Conservation (phyloP, 179 eudicot species). For the Silene noctiflora region DNA sequence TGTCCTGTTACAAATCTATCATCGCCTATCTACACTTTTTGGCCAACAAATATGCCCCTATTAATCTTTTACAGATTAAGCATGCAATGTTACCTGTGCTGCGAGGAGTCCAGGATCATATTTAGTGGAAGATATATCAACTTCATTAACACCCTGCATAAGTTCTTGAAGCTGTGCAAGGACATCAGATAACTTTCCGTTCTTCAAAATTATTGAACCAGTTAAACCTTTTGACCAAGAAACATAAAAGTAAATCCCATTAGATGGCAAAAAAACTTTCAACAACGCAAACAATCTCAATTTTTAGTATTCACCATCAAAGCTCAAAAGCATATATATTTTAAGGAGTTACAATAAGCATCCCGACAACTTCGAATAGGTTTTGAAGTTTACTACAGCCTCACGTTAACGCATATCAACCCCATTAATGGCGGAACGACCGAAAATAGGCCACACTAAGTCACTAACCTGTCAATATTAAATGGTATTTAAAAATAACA, state of each 20-base stretch:
- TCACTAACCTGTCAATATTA: too few species aligned
- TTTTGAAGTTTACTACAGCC: too few species aligned
- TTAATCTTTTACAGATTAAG: not conserved
- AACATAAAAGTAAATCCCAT: constrained; percentile 1
- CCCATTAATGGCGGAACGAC: too few species aligned
- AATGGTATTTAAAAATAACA: too few species aligned
- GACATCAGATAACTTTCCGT: constrained; percentile 73
- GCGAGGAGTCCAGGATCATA: constrained; percentile 67
- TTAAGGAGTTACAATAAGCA: too few species aligned
- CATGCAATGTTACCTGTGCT: constrained; percentile 59
- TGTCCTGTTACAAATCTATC: not conserved
- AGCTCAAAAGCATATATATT: not conserved
- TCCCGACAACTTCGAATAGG: too few species aligned
- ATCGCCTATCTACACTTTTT: not conserved
- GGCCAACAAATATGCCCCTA: not conserved
- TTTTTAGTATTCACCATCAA: not conserved
- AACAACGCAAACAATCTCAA: not conserved
- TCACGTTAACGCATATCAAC: too few species aligned
- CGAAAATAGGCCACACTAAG: too few species aligned
- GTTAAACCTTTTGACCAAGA: constrained; percentile 56
- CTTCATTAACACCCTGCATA: constrained; percentile 59
- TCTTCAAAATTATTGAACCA: constrained; percentile 78
- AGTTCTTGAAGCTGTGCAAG: constrained; percentile 72
- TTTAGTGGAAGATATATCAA: constrained; percentile 58
- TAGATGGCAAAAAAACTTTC: constrained; percentile 2